Base-by-base conservation (phyloP, 148 eudicot species). In the Rhododendron simsii region DNA sequence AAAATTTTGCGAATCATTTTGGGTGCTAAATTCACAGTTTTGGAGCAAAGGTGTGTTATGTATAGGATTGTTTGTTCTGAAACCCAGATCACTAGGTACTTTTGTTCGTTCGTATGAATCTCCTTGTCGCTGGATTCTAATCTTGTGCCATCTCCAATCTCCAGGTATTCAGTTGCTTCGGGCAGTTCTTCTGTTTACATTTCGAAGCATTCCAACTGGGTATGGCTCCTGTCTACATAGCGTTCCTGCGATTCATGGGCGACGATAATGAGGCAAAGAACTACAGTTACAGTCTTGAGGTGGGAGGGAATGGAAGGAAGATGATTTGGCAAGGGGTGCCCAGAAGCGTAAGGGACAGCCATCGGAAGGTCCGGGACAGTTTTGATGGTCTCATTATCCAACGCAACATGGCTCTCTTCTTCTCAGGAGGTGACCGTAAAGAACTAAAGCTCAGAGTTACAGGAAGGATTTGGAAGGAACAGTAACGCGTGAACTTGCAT, bases 341-440 rank as follows among this genome's bases (percentile, higher is more conserved):
- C 1, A 86, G 93, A 86, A 92, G 92, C 84, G 82, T 90, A 30
- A 89, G 93, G 83, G 93, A 92, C 82, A 89, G 91, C 85, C 93
- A 92, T 76, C 87, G 93, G 39, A 92, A 92, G 81, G 93, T 90
- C 8, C 92, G 93, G 79, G 93, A 92, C 79, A 92, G 92, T 85
- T 89, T 89, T 53, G 93, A 92, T 8, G 93, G 93, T 26, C 93
- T 92, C 78, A 90, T 92, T 69, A 90, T 92, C 74, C 92, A 92
- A 83, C 87, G 93, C 65, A 92, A 89, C 77, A 91, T 93, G 95
- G 93, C 95, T 26, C 93, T 93, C 83, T 93, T 93, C 90, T 93
- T 93, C 87, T 93, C 95, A 2, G 95, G 95, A 7, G 95, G 93
- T 28, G 92, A 93, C 53, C 87, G 92, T 85, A 93, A 93, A 84